These are phyloP conservation scores for Globisporangium spiculum DNA, from an alignment of 352 stramenopile species.

Conservation along the genomic window DNA sequence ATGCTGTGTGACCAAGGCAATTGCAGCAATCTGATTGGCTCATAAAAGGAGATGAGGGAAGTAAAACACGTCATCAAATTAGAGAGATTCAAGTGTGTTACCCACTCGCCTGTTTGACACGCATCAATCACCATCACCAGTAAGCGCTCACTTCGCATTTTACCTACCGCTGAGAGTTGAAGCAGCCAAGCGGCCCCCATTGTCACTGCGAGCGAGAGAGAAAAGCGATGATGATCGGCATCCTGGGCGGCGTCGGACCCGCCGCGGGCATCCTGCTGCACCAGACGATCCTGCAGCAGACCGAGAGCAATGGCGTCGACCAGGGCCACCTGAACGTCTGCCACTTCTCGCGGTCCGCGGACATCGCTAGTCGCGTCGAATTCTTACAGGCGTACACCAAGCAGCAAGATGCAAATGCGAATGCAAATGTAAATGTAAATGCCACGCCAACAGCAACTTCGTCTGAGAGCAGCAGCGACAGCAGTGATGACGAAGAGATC, in stretches of 20 bases:
- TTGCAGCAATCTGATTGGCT: background rate
- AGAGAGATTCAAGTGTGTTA: background rate
- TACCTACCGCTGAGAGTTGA: background rate
- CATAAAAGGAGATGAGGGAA: background rate
- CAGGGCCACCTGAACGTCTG: constrained; percentile 47
- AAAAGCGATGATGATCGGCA: constrained; percentile 32
- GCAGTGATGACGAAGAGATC: background rate
- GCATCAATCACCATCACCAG: background rate
- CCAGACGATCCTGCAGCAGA: constrained; percentile 49
- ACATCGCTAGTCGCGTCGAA: constrained; percentile 35
- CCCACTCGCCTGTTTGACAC: background rate
- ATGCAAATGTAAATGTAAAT: no score
- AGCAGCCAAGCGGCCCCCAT: background rate
- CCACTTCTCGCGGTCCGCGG: constrained; percentile 42
- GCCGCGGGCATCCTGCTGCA: constrained; percentile 52
- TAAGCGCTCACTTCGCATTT: background rate
- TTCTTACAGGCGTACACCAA: constrained; percentile 24
- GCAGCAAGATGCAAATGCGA: background rate
- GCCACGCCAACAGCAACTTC: background rate
- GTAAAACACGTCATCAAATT: background rate
- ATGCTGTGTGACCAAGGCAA: background rate
- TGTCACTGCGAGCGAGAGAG: background rate
- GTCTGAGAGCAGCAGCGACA: background rate
- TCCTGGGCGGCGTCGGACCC: constrained; percentile 44
- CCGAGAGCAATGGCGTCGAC: constrained; percentile 40